Evolutionary conservation across 129 eudicot genomes (phyloP).

Genomic region (Arctium minus): DNA sequence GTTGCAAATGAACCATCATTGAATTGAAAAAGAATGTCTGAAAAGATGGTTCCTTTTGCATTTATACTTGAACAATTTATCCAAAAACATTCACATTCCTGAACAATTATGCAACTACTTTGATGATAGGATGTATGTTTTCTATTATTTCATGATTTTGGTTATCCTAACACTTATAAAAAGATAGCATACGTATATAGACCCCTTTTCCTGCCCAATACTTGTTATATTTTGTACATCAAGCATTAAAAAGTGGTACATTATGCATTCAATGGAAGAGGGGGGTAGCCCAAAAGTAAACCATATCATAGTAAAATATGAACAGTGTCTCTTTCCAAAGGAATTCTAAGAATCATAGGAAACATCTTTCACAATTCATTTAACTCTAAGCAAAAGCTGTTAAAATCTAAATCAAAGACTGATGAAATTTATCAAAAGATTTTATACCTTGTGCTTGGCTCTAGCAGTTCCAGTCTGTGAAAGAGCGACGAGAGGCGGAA

Average conservation of each 20-base stretch:
- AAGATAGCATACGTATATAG: neutral
- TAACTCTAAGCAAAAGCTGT: neutral
- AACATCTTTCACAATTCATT: constrained; percentile 6
- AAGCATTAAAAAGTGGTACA: neutral
- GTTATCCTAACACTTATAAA: neutral
- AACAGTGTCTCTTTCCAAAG: constrained; percentile 11
- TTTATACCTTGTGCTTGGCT: constrained; percentile 84
- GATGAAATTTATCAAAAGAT: neutral
- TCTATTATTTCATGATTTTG: constrained; percentile 6
- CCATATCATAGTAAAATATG: neutral
- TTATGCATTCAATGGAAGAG: neutral
- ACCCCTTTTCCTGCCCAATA: neutral
- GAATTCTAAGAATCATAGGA: constrained; percentile 15
- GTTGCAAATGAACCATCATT: neutral
- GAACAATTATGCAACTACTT: neutral
- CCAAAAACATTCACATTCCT: neutral
- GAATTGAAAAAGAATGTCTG: neutral
- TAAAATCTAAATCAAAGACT: neutral
- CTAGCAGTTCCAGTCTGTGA: constrained; percentile 73
- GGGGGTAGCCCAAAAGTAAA: constrained; percentile 1
- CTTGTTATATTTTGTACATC: constrained; percentile 9
- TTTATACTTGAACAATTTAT: neutral
- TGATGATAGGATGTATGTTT: neutral
- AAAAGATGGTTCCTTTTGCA: neutral
- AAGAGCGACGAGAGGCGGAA: constrained; percentile 88